Base-by-base conservation (phyloP, 2,329 filamentous ascomycete genomes). In the Penicillium expansum region DNA sequence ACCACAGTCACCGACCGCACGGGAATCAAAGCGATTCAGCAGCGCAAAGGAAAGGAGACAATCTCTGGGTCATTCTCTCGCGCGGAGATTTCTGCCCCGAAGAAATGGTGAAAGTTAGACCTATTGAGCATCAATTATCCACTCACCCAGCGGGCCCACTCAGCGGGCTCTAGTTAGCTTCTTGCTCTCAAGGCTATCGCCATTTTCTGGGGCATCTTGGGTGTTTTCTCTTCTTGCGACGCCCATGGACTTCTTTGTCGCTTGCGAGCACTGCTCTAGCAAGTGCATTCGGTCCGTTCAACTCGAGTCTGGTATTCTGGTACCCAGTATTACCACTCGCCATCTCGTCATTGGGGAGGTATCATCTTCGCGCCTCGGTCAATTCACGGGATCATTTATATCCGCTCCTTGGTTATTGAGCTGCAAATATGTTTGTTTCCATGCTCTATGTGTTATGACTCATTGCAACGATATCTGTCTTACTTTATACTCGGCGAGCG, bases 1-100 rank as follows among this genome's bases (percentile, higher is more conserved):
- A 93, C 91, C 3, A 91, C 91, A 0, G 85, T 95, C 18, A 97
- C 92, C 0, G 93, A 97, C 71, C 85, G 88, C 53, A 90, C 89
- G 13, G 93, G 93, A 0, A 87, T 89, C 43, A 77, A 81, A 39
- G 82, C 84, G 2, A 86, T 84, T 64, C 81, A 88, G 71, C 78
- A 81, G 50, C 79, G 82, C 59, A 80, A 77, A 47, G 76, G 73
- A 39, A 79, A 80, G 59, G 79, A 83, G 55, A 76, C 74, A 24
- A 69, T 78, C 24, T 80, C 74, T 59, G 81, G 76, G 9, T 78
- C 76, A 0, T 83, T 82, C 60, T 80, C 78, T 16, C 71, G 81
- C 29, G 74, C 76, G 11, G 74, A 80, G 29, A 67, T 83, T 10
- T 72, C 73, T 55, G 80, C 81, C 33, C 80, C 80, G 4, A 76